Base-by-base conservation (phyloP, 2,329 filamentous ascomycete species). In the Monosporascus cannonballus region DNA sequence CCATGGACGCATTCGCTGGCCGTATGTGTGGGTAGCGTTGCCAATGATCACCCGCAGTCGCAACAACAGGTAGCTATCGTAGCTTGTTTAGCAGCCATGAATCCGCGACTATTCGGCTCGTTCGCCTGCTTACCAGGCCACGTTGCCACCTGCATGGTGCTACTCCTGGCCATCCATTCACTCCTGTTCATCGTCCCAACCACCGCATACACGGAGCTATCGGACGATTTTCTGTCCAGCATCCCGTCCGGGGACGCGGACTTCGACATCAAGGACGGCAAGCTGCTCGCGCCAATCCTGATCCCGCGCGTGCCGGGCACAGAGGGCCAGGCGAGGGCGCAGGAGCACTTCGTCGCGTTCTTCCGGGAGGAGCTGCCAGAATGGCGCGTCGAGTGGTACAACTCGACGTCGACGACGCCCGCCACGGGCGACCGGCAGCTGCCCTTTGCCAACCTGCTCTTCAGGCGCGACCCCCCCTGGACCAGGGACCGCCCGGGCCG, bases 381-480 rank as follows among this genome's bases (percentile, higher is more conserved):
- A 51, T 94, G 89, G 89, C 78, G 71, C 2, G 67, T 92, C 45
- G 75, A 83, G 47, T 86, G 86, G 67, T 87, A 91, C 59, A 94
- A 93, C 69, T 89, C 85, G 17, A 87, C 86, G 0, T 79, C 80
- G 14, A 85, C 75, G 51, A 92, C 87, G 0, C 88, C 87, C 1
- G 76, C 78, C 1, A 85, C 84, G 0, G 78, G 80, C 2, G 73
- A 79, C 49, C 78, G 76, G 55, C 73, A 86, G 39, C 69, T 93
- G 0, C 87, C 87, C 0, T 94, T 95, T 63, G 75, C 81, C 51
- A 95, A 96, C 64, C 72, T 95, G 41, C 85, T 95, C 50, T 81
- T 89, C 25, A 84, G 82, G 46, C 80, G 89, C 49, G 89, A 94
- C 69, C 90, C 90, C 42, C 90, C 90, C 7, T 90, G 88, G 84